Conservation (phyloP, 225 moss, liverwort and hornwort species). For the Pseudoscleropodium purum region DNA sequence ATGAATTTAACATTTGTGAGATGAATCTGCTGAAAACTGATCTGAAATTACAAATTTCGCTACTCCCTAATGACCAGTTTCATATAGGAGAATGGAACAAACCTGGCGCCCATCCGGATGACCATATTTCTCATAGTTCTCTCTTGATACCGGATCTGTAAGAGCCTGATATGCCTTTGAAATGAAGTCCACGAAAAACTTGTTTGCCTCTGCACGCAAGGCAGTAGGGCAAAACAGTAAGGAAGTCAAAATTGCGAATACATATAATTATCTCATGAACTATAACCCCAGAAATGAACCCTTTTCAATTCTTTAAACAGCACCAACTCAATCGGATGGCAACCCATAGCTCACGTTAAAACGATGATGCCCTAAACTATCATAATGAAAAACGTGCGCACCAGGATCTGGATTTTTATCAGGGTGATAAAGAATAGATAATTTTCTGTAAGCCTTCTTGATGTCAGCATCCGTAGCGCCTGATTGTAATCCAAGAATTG, state of each 20-base stretch:
- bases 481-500: conserved; percentile 71
- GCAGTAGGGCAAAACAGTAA: background rate
- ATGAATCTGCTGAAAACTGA: background rate
- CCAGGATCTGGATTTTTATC: conserved; percentile 97
- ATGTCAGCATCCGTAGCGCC: conserved; percentile 73
- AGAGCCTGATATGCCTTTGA: conserved; percentile 97
- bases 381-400: conserved; percentile 2
- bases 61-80: background rate
- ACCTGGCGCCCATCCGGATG: conserved; percentile 98
- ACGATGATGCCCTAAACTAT: background rate
- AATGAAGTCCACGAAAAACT: conserved; percentile 84
- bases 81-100: background rate
- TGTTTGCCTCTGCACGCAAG: conserved; percentile 60
- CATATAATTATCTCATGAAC: background rate
- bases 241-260: background rate
- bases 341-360: background rate
- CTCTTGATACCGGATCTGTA: conserved; percentile 70
- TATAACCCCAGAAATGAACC: background rate
- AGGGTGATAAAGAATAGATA: conserved; percentile 82
- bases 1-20: background rate
- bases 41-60: background rate
- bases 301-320: background rate
- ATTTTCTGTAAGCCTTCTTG: conserved; percentile 85
- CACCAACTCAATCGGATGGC: background rate
- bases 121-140: conserved; percentile 88